Conservation (phyloP, 2,329 filamentous ascomycete genomes). For the Sporothrix sp. region DNA sequence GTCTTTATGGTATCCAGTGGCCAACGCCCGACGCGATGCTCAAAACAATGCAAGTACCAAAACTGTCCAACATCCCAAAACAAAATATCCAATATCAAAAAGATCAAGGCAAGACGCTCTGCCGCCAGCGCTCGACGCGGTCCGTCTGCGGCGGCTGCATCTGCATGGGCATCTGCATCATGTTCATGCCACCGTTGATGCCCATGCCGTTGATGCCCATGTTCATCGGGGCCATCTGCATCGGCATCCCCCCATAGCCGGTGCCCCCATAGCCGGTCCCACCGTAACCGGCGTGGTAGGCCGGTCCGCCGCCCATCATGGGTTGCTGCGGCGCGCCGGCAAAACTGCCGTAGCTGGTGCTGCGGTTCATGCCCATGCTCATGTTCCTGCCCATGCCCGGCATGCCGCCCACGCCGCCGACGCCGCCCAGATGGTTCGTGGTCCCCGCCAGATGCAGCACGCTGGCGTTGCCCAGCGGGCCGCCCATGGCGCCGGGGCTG, state of each 20-base stretch:
- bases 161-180: conserved; percentile 14
- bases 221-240: no score
- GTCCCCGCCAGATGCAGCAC: background rate
- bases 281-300: background rate
- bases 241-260: conserved; percentile 9
- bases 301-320: conserved; percentile 1
- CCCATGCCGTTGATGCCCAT: no score
- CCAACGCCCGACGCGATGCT: conserved; percentile 7
- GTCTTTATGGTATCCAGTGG: background rate
- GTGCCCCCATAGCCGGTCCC: no score
- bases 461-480: conserved; percentile 15
- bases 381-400: background rate
- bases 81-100: background rate
- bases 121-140: conserved; percentile 28
- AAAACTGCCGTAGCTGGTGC: background rate
- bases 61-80: background rate
- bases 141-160: conserved; percentile 21
- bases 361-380: background rate
- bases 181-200: no score
- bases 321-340: conserved; percentile 4
- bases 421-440: no score
- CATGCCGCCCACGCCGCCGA: background rate
- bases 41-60: background rate
- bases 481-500: background rate
- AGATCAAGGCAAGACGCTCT: conserved; percentile 21